A percentile compares a stretch with the other conserved stretches of the same genome.
Evolutionary conservation across 2,329 filamentous ascomycete genomes (phyloP).

Genomic region (Talaromyces sp.): DNA sequence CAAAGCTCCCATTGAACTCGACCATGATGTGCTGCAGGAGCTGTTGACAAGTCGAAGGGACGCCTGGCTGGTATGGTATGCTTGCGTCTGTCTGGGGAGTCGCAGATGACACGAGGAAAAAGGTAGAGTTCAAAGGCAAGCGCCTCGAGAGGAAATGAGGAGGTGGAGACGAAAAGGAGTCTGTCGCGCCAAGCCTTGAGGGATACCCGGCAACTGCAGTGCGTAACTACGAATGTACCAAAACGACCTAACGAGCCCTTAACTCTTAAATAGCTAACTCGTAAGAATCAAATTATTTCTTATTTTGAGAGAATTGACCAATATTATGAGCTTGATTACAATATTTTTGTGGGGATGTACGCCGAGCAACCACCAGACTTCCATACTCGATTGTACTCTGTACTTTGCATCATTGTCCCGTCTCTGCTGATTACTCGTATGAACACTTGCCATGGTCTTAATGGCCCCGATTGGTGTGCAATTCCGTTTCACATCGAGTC

Average conservation of each 20-base stretch:
- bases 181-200: constrained; percentile 16
- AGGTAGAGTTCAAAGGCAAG: not conserved
- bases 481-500: not conserved
- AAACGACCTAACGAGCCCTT: not conserved
- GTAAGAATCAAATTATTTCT: not conserved
- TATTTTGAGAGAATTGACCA: not conserved
- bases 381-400: not conserved
- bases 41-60: not conserved
- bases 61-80: not conserved
- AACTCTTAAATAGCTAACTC: not conserved
- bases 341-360: not conserved
- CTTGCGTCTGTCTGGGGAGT: not conserved
- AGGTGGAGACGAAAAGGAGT: constrained; percentile 19
- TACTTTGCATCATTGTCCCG: not conserved
- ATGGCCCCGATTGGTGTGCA: not conserved
- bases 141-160: not conserved
- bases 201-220: not conserved
- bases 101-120: not conserved
- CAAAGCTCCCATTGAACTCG: constrained; percentile 65
- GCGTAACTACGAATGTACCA: not conserved
- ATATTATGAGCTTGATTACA: not conserved
- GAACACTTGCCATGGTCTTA: not conserved
- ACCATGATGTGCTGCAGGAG: constrained; percentile 30
- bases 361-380: not conserved
- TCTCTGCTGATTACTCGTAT: not conserved